These are phyloP conservation scores for Vigna nakashimae DNA, from an alignment of 306 rosid genomes.

Conservation along the genomic window DNA sequence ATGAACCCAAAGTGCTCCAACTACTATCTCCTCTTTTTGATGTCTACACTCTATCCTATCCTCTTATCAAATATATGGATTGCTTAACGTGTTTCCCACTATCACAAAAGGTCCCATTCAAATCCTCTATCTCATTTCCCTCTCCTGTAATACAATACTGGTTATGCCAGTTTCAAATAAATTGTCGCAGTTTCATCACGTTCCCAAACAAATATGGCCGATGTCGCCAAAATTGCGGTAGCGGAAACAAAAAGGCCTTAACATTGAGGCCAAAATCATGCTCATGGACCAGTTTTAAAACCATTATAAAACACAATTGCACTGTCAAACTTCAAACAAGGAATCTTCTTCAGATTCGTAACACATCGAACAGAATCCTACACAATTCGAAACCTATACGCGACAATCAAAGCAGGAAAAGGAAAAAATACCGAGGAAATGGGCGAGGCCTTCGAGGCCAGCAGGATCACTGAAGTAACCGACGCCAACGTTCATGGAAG, in stretches of 20 bases:
- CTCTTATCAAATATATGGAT: neutral
- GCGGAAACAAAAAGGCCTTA: neutral
- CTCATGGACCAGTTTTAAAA: neutral
- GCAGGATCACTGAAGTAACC: slow-evolving; percentile 88
- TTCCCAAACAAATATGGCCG: neutral
- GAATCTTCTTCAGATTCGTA: neutral
- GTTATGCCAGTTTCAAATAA: neutral
- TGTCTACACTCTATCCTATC: slow-evolving; percentile 2
- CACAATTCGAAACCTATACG: neutral
- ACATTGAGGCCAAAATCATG: neutral
- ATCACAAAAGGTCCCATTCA: neutral
- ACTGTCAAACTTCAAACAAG: slow-evolving; percentile 6
- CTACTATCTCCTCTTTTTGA: neutral
- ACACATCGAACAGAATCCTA: slow-evolving; percentile 7
- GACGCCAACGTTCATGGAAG: slow-evolving; percentile 89
- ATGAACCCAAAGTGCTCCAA: slow-evolving; percentile 33
- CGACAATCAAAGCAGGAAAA: neutral
- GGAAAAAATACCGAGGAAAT: slow-evolving; percentile 72
- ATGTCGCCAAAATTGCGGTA: neutral
- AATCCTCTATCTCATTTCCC: slow-evolving; percentile 1
- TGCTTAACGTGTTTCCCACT: neutral
- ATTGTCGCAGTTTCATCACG: neutral
- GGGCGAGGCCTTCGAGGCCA: slow-evolving; percentile 96
- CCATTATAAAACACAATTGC: neutral
- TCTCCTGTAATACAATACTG: neutral